Conservation (phyloP, 306 rosid genomes). For the Dryas alaskensis region DNA sequence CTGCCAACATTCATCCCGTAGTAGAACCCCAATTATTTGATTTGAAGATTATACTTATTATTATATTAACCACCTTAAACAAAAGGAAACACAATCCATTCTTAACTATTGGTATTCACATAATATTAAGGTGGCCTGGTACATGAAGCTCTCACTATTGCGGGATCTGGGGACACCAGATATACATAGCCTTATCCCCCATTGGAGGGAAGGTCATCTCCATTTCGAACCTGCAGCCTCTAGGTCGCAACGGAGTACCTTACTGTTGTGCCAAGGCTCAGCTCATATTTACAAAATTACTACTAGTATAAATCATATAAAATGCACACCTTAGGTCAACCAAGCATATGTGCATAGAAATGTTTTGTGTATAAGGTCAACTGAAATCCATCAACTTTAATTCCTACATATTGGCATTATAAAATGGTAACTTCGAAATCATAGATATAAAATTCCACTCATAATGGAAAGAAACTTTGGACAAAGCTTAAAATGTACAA, state of each 20-base stretch:
- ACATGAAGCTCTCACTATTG: background rate
- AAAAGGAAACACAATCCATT: background rate
- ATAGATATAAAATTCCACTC: conserved; percentile 3
- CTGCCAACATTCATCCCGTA: background rate
- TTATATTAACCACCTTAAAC: background rate
- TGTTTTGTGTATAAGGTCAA: background rate
- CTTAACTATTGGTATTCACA: background rate
- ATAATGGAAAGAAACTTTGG: background rate
- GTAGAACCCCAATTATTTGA: background rate
- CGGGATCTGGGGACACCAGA: background rate
- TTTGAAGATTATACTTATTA: background rate
- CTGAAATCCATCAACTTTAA: background rate
- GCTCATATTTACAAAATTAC: background rate
- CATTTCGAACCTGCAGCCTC: background rate
- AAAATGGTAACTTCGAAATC: background rate
- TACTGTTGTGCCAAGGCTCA: background rate
- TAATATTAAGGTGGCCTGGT: background rate
- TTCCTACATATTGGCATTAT: background rate
- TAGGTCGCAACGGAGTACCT: background rate
- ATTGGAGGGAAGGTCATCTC: background rate
- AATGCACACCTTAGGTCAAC: background rate
- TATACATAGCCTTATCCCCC: background rate
- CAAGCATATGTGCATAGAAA: background rate
- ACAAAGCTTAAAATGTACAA: background rate
- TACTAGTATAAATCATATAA: background rate